Conservation (phyloP, 2,329 filamentous ascomycete species). For the Alternaria angustiovoidea region DNA sequence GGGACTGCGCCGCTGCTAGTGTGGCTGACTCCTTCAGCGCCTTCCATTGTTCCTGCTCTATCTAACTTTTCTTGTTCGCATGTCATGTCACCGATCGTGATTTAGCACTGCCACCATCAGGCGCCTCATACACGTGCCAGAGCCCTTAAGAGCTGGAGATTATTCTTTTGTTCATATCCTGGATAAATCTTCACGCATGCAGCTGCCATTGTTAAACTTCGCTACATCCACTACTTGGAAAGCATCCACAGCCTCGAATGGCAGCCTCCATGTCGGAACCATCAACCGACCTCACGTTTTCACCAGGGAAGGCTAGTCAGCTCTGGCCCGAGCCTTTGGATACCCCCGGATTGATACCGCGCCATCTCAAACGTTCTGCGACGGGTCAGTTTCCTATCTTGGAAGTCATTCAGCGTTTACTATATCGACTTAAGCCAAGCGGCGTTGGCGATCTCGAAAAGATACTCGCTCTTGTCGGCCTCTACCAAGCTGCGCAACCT, state of each 20-base stretch:
- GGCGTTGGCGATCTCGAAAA: constrained; percentile 30
- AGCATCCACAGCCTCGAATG: neutral
- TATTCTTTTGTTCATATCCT: neutral
- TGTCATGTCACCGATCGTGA: neutral
- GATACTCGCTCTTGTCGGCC: constrained; percentile 32
- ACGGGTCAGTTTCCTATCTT: constrained; percentile 31
- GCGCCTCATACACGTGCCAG: neutral
- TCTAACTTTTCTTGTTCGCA: neutral
- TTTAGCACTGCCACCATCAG: neutral
- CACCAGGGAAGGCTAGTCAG: neutral
- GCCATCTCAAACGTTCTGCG: constrained; percentile 31
- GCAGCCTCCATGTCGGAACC: neutral
- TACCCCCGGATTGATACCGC: constrained; percentile 35
- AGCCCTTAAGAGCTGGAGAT: neutral
- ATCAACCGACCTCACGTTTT: neutral
- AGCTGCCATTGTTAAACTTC: neutral
- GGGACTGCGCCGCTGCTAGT: neutral
- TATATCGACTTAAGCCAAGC: constrained; percentile 30
- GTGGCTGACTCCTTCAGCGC: neutral
- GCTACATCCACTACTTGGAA: neutral
- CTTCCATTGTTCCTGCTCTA: neutral
- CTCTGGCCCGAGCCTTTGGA: constrained; percentile 38
- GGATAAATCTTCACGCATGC: neutral
- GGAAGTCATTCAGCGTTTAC: constrained; percentile 40
- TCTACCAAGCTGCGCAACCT: constrained; percentile 34